Evolutionary conservation across 768 basidiomycete species (phyloP), one percentile per base, ranked within the genome.

Genomic region (Suillus lakei): DNA sequence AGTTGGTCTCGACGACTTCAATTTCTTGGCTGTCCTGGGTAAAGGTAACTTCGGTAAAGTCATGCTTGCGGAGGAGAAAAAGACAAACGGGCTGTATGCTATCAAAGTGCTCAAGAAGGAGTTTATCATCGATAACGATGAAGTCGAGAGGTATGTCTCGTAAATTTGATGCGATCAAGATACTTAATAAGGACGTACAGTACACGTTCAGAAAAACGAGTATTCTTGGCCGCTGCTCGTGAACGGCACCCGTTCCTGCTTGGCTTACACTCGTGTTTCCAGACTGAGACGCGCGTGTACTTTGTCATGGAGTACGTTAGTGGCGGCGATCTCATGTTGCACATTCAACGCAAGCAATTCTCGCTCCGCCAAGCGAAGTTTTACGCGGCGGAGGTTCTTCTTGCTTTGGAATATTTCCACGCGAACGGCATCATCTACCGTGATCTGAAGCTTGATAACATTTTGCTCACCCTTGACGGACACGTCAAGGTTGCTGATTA

Each of bases 61-160:
- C 79, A 99, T 99, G 98, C 81, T 99, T 65, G 98, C 98, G 12
- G 98, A 99, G 79, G 98, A 99, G 84, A 99, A 99, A 87, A 89
- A 85, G 77, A 86, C 89, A 60, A 93, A 88, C 70, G 88, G 86
- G 60, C 79, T 99, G 63, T 99, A 92, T 75, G 98, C 98, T n/a
- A 98, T 99, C 84, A 99, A 99, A 80, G 98, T 99, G n/a, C 76
- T 99, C 76, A 99, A 99, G 86, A 99, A 99, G 76, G 98, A 99
- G 80, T 99, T 99, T 75, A 99, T 99, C 77, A 99, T 99, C 72
- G 98, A 99, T 77, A 99, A 99, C 67, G 98, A 99, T 78, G 98
- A 99, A 83, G 96, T 99, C 4, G 98, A 99, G 80, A 98, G 96
- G 97, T 97, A 70, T 63, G 84, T 65, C 58, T 44, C 28, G 36